Base-by-base conservation (phyloP, 2,329 filamentous ascomycete species). In the Ambrosiella beaveri region DNA sequence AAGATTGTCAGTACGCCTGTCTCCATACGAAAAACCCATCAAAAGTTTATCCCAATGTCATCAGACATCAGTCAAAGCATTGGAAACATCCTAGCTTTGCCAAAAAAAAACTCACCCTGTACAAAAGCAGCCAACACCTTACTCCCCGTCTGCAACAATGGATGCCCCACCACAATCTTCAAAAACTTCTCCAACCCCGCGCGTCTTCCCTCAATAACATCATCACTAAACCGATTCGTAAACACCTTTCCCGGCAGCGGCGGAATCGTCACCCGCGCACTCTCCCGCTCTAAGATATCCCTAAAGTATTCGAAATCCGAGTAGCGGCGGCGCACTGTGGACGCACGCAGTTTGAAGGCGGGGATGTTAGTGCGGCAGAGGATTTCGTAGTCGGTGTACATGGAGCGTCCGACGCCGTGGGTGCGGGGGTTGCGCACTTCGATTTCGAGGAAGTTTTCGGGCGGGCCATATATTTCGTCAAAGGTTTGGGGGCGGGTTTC, bases 301-400 rank as follows among this genome's bases (percentile, higher is more conserved):
- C 93, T 87, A 71, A 98, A 98, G 74, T 95, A 91, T 74, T 98
- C 93, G 70, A 98, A 98, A 71, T 98, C 93, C 59, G 86, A 93
- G 76, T 98, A 98, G 56, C 93, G 88, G 62, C 93, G 84, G 64
- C 90, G 88, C 62, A 98, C 93, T 64, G 83, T 81, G 63, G 84
- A 89, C 69, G 86, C 81, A 64, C 90, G 88, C 65, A 96, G 82
- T 75, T 97, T 97, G 80, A 98, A 98, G 65, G 93, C 90, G 60
- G 93, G 93, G 68, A 98, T 98, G 74, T 98, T 98, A 73, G 93
- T 98, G 66, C 87, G 85, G 75, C 93, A 95, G 65, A 95, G 80
- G 68, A 98, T 96, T 72, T 97, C 90, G 77, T 97, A 98, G 73
- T 94, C 93, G 57, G 93, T 98, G 76, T 97, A 97, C 89, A 95